Evolutionary conservation across 805 yeast genomes (phyloP).

Genomic region (Wickerhamiella slavikovae): DNA sequence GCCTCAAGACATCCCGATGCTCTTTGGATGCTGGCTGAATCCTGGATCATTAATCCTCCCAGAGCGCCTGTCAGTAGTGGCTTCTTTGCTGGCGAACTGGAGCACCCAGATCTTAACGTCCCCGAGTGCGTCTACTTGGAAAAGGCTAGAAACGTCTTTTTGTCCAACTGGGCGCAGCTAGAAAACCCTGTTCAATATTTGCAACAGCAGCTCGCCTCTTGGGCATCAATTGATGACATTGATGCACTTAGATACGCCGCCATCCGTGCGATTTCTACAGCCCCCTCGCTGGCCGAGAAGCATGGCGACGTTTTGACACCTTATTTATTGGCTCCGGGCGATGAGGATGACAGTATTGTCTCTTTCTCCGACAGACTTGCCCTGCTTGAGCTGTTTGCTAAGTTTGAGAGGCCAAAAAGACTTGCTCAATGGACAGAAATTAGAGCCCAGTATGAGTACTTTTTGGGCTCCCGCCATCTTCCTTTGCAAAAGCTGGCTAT

Average conservation of each 20-base stretch:
- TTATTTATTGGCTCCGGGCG: conserved; percentile 22
- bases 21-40: conserved; percentile 35
- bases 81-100: conserved; percentile 1
- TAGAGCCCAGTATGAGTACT: conserved; percentile 27
- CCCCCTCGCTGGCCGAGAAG: conserved; percentile 53
- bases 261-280: conserved; percentile 31
- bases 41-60: conserved; percentile 15
- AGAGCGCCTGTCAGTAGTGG: background rate
- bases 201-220: conserved; percentile 8
- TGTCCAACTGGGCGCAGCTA: conserved; percentile 6
- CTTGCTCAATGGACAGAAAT: conserved; percentile 33
- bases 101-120: conserved; percentile 2
- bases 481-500: conserved; percentile 57
- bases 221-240: conserved; percentile 2
- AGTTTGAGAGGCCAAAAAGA: conserved; percentile 42
- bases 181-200: conserved; percentile 1
- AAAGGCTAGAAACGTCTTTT: conserved; percentile 6
- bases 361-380: conserved; percentile 14
- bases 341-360: conserved; percentile 6
- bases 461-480: conserved; percentile 39
- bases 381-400: conserved; percentile 39
- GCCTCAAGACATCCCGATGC: conserved; percentile 18
- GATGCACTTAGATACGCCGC: conserved; percentile 29
- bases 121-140: conserved; percentile 5
- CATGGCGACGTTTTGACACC: conserved; percentile 39